Evolutionary conservation across 1,139 yeast genomes (phyloP), one percentile per base, ranked within the genome.

Genomic region (Hyphopichia fennica): DNA sequence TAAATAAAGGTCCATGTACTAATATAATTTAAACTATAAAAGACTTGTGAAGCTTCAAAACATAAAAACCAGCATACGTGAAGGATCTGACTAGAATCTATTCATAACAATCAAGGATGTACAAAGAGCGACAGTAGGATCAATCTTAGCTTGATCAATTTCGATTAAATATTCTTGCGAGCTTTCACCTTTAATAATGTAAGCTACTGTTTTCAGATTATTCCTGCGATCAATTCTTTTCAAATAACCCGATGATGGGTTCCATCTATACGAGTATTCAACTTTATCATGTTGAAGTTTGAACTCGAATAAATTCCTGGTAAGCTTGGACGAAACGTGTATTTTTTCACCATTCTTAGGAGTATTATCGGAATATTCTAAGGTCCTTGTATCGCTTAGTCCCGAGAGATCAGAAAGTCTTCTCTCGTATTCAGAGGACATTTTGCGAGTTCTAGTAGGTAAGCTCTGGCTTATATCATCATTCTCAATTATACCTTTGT

Each of bases 301-400:
- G 33, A 50, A 46, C 38, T 52, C 53, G 15, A 30, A 38, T 10
- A 44, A 41, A 22, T 45, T 38, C 14, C 40, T 42, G 3, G 40
- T 39, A 14, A 53, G 44, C 34, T 51, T 52, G 6, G 52, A 48
- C 23, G 56, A 48, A 18, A 53, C 42, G 40, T 45, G 43, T 3
- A 52, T 41, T n/a, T 41, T 42, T 27, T 46, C 39, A 30, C 39
- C 39, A 7, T 13, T 10, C 20, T 22, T 37, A 4, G 16, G 22
- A 8, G 29, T 10, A 3, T 4, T 7, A 37, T 37, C 35, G 15
- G 3, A 4, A 10, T 14, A 9, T 9, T 15, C 22, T 14, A 19
- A 27, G 28, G 32, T 16, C 3, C 13, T 27, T 3, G 34, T 16
- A 27, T 35, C 29, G 14, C 37, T 35, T 7, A 25, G 14, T 7